Evolutionary conservation across 179 eudicot genomes (phyloP).

Genomic region (Patellifolia procumbens): DNA sequence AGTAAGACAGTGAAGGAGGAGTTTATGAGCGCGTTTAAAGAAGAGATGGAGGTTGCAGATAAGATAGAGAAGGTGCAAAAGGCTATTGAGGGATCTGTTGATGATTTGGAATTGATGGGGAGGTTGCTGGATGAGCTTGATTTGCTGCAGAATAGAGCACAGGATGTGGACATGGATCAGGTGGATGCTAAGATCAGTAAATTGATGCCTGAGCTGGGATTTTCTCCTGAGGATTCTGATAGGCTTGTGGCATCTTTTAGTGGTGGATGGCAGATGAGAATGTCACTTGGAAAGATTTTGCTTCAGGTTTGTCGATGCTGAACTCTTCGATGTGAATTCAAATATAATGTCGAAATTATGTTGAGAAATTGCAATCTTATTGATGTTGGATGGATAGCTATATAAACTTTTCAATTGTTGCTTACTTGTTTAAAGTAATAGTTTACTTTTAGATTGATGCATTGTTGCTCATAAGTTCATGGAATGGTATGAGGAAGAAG

Average conservation of each 20-base stretch:
- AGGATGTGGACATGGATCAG: conserved; percentile 71
- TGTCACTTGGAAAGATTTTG: conserved; percentile 93
- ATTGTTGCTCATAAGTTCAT: not conserved
- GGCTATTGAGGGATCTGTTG: conserved; percentile 76
- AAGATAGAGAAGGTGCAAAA: conserved; percentile 92
- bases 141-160: conserved; percentile 77
- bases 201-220: conserved; percentile 93
- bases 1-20: conserved; percentile 84
- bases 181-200: conserved; percentile 85
- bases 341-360: not conserved
- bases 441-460: not conserved
- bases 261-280: conserved; percentile 99
- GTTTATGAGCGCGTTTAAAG: conserved; percentile 82
- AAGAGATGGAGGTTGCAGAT: conserved; percentile 76
- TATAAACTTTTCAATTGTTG: not conserved
- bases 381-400: not conserved
- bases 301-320: conserved; percentile 71
- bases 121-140: conserved; percentile 96
- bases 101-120: conserved; percentile 94
- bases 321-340: not conserved
- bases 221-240: conserved; percentile 79
- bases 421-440: not conserved
- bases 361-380: not conserved
- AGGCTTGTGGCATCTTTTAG: conserved; percentile 95
- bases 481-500: not conserved